Conservation (phyloP, 352 stramenopile species). For the Phytophthora hybrid region DNA sequence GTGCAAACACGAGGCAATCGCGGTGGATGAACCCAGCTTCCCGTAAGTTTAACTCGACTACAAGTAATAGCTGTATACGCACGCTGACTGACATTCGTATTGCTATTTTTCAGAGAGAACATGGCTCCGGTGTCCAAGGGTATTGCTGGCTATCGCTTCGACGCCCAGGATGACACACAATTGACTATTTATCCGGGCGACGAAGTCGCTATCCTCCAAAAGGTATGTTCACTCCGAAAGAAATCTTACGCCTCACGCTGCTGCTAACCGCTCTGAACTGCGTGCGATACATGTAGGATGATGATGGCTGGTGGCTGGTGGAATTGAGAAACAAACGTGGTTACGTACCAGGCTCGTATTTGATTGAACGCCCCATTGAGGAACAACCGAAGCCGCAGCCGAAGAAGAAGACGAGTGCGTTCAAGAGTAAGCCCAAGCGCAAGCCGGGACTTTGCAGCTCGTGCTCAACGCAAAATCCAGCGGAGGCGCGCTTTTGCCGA, state of each 20-base stretch:
- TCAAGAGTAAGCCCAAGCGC: conserved; percentile 41
- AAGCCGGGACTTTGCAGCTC: conserved; percentile 70
- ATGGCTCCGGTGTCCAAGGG: conserved; percentile 56
- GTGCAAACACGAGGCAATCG: conserved; percentile 83
- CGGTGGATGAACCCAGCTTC: conserved; percentile 47
- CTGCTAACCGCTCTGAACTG: not conserved
- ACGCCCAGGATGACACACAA: conserved; percentile 83
- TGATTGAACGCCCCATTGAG: conserved; percentile 75
- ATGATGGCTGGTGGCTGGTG: conserved; percentile 88
- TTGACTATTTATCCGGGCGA: conserved; percentile 85
- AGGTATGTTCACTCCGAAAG: conserved; percentile 39
- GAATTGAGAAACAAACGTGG: conserved; percentile 72
- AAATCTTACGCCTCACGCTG: not conserved
- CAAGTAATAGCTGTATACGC: not conserved
- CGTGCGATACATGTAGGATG: conserved; percentile 45
- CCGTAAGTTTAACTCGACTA: conserved; percentile 46
- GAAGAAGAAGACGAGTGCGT: conserved; percentile 43
- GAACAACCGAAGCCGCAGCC: conserved; percentile 41
- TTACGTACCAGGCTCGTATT: conserved; percentile 85
- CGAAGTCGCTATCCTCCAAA: conserved; percentile 81
- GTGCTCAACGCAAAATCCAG: conserved; percentile 80
- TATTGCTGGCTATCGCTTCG: conserved; percentile 81
- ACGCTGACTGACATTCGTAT: not conserved
- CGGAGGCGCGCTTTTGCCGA: conserved; percentile 79
- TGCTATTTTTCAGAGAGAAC: conserved; percentile 48